Evolutionary conservation across 192 early-diverging fungal genomes (phyloP), one percentile per base, ranked within the genome.

Genomic region (Gamsiella multidivaricata): DNA sequence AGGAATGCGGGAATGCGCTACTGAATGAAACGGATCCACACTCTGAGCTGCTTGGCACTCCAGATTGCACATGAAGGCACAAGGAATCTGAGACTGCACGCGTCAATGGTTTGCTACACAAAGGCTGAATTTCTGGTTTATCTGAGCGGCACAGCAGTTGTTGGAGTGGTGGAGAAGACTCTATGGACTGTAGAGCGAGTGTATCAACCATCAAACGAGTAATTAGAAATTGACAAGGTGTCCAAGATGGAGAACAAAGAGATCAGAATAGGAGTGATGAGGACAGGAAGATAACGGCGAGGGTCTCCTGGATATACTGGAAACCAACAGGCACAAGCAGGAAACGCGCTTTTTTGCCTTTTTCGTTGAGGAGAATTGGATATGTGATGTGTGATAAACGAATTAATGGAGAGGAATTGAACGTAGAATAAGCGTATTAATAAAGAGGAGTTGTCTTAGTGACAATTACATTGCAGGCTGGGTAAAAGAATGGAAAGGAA

Each of bases 151-250:
- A 36, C 33, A 64, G 50, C 20, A 10, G 5, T 33, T 50, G 52
- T 20, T 61, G 58, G 53, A 17, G 52, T 39, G 37, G 12, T 15
- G 39, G 39, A 39, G 66, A 23, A 28, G 37, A 46, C 26, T 47
- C 18, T 41, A 32, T 28, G 25, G 56, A 59, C 25, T 34, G 42
- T 23, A 39, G 22, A 11, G 34, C 23, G 37, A 69, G 49, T 6
- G 47, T 41, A 28, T 49, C 15, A 26, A 46, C 33, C 45, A 68
- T 56, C 32, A 43, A 46, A n/a, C n/a, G n/a, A n/a, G 54, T 28
- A 32, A 56, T 54, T 17, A 29, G 51, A 28, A 28, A 26, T 10
- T 11, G 15, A 47, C 18, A 47, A n/a, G n/a, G 7, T 15, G 18
- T 47, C 15, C 3, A 20, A 18, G 8, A 3, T n/a, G 28, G 31